phyloP scores from a whole-genome alignment of 805 yeast genomes.

The Saccharomycopsis fermentans region DNA sequence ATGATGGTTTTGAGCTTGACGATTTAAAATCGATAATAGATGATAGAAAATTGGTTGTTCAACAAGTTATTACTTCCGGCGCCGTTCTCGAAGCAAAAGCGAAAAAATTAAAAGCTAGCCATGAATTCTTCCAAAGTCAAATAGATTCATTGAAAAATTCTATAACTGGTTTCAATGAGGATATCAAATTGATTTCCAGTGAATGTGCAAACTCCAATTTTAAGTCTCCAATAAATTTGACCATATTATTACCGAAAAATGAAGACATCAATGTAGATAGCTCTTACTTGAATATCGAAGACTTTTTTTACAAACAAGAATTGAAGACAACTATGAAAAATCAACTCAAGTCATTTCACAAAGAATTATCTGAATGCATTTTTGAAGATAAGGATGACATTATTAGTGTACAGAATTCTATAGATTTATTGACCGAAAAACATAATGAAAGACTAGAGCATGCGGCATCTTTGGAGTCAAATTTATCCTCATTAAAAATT shows the following conservation, averaged over 20 bases:
- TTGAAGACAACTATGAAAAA: slow-evolving; percentile 25
- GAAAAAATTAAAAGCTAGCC: slow-evolving; percentile 35
- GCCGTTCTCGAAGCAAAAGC: slow-evolving; percentile 33
- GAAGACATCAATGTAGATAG: slow-evolving; percentile 32
- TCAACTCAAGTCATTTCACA: slow-evolving; percentile 22
- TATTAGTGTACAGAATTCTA: slow-evolving; percentile 45
- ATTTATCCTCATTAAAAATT: slow-evolving; percentile 40
- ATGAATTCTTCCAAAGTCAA: slow-evolving; percentile 38
- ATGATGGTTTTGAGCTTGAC: slow-evolving; percentile 38
- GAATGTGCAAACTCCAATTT: slow-evolving; percentile 4
- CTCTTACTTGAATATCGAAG: slow-evolving; percentile 37
- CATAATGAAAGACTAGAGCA: slow-evolving; percentile 48
- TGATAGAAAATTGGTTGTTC: slow-evolving; percentile 8
- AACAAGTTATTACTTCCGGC: not conserved
- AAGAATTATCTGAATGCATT: slow-evolving; percentile 30
- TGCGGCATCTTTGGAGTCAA: slow-evolving; percentile 47
- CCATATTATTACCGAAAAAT: slow-evolving; percentile 34
- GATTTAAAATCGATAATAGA: slow-evolving; percentile 15
- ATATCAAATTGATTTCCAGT: not conserved
- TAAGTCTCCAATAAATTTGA: slow-evolving; percentile 22
- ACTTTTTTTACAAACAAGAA: slow-evolving; percentile 29
- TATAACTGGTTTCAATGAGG: slow-evolving; percentile 9
- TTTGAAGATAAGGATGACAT: slow-evolving; percentile 48
- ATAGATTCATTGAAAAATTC: slow-evolving; percentile 25
- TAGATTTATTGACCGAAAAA: slow-evolving; percentile 46